These are phyloP conservation scores for Pulveroboletus ravenelii DNA, from an alignment of 768 basidiomycete genomes.

Conservation along the genomic window DNA sequence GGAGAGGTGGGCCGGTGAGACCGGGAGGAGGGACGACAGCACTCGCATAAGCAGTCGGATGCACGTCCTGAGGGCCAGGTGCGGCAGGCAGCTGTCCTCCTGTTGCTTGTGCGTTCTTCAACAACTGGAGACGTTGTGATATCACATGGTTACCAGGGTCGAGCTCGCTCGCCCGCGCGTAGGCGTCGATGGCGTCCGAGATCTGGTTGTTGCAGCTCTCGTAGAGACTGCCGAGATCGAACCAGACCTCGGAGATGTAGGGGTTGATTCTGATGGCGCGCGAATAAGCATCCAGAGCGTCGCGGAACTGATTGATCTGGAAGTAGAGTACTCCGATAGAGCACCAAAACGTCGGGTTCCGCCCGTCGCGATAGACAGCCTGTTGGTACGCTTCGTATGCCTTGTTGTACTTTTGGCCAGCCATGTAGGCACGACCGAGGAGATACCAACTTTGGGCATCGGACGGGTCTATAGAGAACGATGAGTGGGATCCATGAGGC, in stretches of 20 bases:
- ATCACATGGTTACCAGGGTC: conserved; percentile 84
- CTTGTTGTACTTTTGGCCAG: conserved; percentile 97
- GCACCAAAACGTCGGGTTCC: conserved; percentile 99
- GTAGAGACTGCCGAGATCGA: conserved; percentile 93
- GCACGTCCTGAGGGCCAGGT: conserved; percentile 91
- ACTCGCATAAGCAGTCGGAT: conserved; percentile 90
- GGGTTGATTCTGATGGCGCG: conserved; percentile 98
- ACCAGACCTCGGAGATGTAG: conserved; percentile 79
- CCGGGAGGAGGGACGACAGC: conserved; percentile 68
- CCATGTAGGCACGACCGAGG: conserved; percentile 97
- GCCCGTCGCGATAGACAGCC: conserved; percentile 97
- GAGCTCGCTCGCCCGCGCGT: conserved; percentile 90
- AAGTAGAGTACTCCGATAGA: conserved; percentile 99
- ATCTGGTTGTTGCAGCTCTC: conserved; percentile 99
- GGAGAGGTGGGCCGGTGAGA: conserved; percentile 60
- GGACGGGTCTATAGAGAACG: conserved; percentile 62
- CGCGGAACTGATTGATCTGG: conserved; percentile 99
- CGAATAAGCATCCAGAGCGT: conserved; percentile 97
- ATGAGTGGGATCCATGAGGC: neutral
- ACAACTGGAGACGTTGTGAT: conserved; percentile 69
- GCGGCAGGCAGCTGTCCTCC: conserved; percentile 78
- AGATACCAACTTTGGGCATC: conserved; percentile 99
- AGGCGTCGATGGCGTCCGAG: conserved; percentile 97
- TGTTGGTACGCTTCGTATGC: conserved; percentile 99
- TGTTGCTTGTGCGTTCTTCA: conserved; percentile 74